Conservation (phyloP, 306 rosid genomes). For the Dryas alaskensis region DNA sequence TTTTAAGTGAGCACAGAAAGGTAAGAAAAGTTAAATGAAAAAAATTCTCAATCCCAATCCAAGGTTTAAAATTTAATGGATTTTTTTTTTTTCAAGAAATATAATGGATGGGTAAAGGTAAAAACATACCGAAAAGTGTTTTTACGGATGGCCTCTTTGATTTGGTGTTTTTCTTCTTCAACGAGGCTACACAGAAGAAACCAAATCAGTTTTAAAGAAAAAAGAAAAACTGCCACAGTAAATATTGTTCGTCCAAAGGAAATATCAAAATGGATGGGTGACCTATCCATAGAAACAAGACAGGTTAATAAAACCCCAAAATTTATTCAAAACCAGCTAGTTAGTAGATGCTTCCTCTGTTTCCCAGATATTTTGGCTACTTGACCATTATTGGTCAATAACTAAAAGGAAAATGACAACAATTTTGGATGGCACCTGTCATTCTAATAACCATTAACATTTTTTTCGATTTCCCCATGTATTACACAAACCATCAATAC, state of each 20-base stretch:
- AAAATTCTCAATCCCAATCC: neutral
- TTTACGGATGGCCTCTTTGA: slow-evolving; percentile 78
- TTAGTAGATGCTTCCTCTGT: neutral
- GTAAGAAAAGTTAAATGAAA: slow-evolving; percentile 17
- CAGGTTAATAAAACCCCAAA: neutral
- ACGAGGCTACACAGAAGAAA: slow-evolving; percentile 55
- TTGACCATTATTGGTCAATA: neutral
- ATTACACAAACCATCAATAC: neutral
- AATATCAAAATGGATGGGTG: neutral
- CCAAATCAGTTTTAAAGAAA: slow-evolving; percentile 10
- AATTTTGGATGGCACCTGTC: neutral
- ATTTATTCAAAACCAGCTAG: neutral
- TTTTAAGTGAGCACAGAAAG: slow-evolving; percentile 22
- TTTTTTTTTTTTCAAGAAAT: neutral
- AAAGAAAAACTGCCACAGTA: neutral
- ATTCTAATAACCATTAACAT: neutral
- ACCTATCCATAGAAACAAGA: neutral
- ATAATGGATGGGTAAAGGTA: slow-evolving; percentile 19
- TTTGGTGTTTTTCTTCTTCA: slow-evolving; percentile 80
- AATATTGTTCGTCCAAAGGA: neutral
- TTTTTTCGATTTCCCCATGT: neutral
- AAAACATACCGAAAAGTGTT: slow-evolving; percentile 78
- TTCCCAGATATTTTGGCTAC: neutral
- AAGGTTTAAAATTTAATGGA: neutral
- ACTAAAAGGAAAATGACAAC: neutral